Percentiles rank a stretch among this genome's conserved stretches.
These are phyloP conservation scores for Tetraselmis chui DNA, from an alignment of 139 green algal species.

Conservation along the genomic window DNA sequence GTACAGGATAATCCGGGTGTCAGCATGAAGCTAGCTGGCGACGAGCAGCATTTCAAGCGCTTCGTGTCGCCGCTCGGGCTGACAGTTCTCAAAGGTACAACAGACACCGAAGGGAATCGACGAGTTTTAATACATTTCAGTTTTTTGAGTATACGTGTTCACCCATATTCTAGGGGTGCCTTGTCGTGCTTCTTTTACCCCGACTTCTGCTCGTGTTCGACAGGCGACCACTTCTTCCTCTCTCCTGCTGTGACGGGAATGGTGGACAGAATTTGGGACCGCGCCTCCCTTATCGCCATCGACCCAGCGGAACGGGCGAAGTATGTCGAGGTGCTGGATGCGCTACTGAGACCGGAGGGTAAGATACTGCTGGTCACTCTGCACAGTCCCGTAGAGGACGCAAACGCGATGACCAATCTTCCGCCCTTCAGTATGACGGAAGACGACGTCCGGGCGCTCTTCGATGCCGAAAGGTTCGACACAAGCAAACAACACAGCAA, in stretches of 20 bases:
- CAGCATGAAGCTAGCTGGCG: not conserved
- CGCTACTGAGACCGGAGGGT: not conserved
- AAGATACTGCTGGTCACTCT: not conserved
- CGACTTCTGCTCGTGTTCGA: not conserved
- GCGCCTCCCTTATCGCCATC: not conserved
- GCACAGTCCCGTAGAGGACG: not conserved
- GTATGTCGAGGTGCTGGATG: not conserved
- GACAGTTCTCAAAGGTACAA: not conserved
- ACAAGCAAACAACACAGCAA: not conserved
- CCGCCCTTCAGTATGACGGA: not conserved
- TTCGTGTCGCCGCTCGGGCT: not conserved
- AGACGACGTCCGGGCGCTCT: not conserved
- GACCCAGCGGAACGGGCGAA: not conserved
- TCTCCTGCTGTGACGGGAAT: not conserved
- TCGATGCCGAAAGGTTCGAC: not conserved
- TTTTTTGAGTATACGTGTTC: no score
- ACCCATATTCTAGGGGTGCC: not conserved
- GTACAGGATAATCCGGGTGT: not conserved
- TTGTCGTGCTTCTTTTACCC: not conserved
- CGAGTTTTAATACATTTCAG: no score
- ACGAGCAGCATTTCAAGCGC: not conserved
- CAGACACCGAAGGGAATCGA: not conserved
- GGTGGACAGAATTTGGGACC: not conserved
- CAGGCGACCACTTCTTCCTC: not conserved
- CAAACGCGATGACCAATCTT: not conserved